phyloP scores from a whole-genome alignment of 768 basidiomycete species.

The Tremella fuciformis region DNA sequence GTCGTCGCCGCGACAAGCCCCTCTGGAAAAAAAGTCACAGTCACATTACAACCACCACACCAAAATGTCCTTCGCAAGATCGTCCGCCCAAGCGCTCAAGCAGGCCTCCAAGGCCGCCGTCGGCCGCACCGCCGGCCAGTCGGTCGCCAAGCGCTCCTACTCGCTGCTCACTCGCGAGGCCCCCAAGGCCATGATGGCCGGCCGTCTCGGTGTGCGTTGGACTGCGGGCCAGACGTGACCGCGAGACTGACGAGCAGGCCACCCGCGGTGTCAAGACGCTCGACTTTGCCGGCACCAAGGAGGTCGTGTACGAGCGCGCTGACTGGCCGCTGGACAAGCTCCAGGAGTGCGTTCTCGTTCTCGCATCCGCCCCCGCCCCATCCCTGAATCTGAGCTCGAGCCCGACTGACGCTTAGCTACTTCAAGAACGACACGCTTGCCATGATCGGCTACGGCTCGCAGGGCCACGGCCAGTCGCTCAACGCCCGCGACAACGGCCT shows the following conservation, averaged over 20 bases:
- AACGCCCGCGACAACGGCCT: slow-evolving; percentile 99
- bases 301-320: slow-evolving; percentile 87
- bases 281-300: slow-evolving; percentile 91
- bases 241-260: slow-evolving; percentile 30
- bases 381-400: not conserved
- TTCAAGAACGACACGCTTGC: slow-evolving; percentile 99
- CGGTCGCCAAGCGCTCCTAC: slow-evolving; percentile 48
- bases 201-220: slow-evolving; percentile 42
- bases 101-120: slow-evolving; percentile 45
- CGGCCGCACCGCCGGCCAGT: slow-evolving; percentile 25
- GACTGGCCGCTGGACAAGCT: slow-evolving; percentile 98
- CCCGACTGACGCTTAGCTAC: slow-evolving; percentile 56
- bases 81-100: slow-evolving; percentile 46
- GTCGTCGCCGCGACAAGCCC: not conserved
- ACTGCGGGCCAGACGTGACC: not conserved
- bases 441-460: slow-evolving; percentile 95
- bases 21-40: slow-evolving; percentile 1
- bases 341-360: slow-evolving; percentile 63
- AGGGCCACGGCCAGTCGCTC: slow-evolving; percentile 94
- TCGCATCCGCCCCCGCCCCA: not conserved
- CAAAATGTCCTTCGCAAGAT: slow-evolving; percentile 51
- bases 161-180: slow-evolving; percentile 48
- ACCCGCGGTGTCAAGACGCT: slow-evolving; percentile 88
- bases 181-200: slow-evolving; percentile 39
- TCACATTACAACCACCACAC: not conserved